Base-by-base conservation (phyloP, 108 stramenopile species). In the Hondaea fermentalgiana region DNA sequence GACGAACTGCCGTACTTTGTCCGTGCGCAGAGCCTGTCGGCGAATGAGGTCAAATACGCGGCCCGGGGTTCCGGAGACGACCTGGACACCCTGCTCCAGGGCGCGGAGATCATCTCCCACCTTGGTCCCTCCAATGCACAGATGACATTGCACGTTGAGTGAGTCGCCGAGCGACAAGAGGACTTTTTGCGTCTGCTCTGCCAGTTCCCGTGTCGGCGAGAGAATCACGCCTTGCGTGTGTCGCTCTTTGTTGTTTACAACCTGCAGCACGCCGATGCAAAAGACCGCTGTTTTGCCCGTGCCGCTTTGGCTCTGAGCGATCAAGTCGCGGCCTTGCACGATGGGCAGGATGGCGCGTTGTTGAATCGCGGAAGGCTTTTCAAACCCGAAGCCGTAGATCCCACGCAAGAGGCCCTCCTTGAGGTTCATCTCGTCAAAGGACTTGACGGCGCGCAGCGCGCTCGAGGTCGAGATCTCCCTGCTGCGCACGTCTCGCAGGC, bases 351-450 rank as follows among this genome's bases (percentile, higher is more conserved):
- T 96, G n/a, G 99, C 99, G 87, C 99, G 93, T 89, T 99, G 98
- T 94, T 99, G 99, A 92, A 99, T 99, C 57, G 99, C 99, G 72
- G 97, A 98, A 17, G 99, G 99, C 91, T 97, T 97, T 92, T 99
- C 99, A 90, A 99, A 99, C 21, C 89, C 98, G 89, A 98, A 99
- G 29, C 97, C 97, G 93, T 97, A 99, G 90, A 98, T 98, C 60
- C 99, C 99, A 83, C 98, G 94, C 72, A 99, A 95, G 23, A 99
- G 95, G 88, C 97, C 97, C 89, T 98, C 97, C 72, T 97, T 97
- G 88, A 99, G 91, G 19, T 96, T 96, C 98, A 99, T 99, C 45
- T 89, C 95, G 92, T 99, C 98, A 92, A 99, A 99, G 45, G 95
- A 94, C 71, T 97, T 95, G 92, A 97, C 95, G 90, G 96, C 94